Base-by-base conservation (phyloP, 257 asterid genomes). In the Nicotiana tabacum region DNA sequence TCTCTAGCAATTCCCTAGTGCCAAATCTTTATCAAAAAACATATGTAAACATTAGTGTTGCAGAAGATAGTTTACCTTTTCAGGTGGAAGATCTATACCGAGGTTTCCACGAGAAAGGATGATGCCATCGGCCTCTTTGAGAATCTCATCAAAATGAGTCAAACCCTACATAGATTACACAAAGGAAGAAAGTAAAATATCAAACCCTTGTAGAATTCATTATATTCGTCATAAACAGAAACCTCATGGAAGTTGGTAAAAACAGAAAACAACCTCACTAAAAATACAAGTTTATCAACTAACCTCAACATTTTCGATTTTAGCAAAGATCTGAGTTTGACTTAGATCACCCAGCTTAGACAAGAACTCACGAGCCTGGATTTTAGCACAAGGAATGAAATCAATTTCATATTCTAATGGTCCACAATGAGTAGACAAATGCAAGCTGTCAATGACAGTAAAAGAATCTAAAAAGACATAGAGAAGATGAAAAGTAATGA, bases 21-120 rank as follows among this genome's bases (percentile, higher is more conserved):
- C 27, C 27, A 24, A 24, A 43, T 43, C 58, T 21, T 60, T 27
- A 85, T 35, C 24, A 24, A 70, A 30, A 24, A 24, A 24, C 27
- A 24, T 78, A 74, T 58, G 33, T 48, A 60, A 37, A 24, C 12
- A 29, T 32, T 8, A 21, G 30, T 60, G 53, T 81, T 58, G 51
- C 64, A 65, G 70, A 24, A 68, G 69, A 30, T 57, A 21, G 61
- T 88, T 78, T 66, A 94, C 98, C 98, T 94, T 94, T 91, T 94
- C 98, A 13, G 98, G 94, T 66, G 98, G 98, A 46, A 94, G 96
- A 89, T 94, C 98, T 64, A 94, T 92, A 21, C 98, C 98, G 83
- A 94, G 91, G 88, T 94, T 92, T 87, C 98, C 98, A 83, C 98
- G 98, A 7, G 97, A 90, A 58, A 92, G 91, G 87, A 94, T 94